Base-by-base conservation (phyloP, 2,329 filamentous ascomycete genomes). In the Colletotrichum sp. region DNA sequence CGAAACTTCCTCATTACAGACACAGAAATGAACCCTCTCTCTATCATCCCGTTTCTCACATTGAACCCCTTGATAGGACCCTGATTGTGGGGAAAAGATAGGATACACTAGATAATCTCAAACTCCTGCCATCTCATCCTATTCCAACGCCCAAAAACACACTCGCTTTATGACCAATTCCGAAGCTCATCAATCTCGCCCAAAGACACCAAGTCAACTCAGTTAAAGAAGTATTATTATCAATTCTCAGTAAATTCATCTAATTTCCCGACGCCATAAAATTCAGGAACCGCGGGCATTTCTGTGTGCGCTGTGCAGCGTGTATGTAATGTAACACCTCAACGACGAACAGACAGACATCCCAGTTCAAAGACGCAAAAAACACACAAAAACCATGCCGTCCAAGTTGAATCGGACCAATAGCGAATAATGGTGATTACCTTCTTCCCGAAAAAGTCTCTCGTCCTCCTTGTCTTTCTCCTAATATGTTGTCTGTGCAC, bases 71-170 rank as follows among this genome's bases (percentile, higher is more conserved):
- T 48, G 39, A 48, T 12, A 12, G 18, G 39, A 6, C 39, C 39
- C 39, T 48, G 5, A 48, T 48, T 48, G 39, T 7, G 39, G 39
- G 18, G 39, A n/a, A 43, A 18, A 43, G 16, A n/a, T 1, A 12
- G 6, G 3, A 4, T 0, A n/a, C 5, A 48, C 39, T 0, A 12
- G 39, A n/a, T 1, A 2, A 21, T 12, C 9, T 48, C 39, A 48
- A 48, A 43, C 5, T 12, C 5, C 9, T 12, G 39, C 39, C 39
- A n/a, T n/a, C 18, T 12, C 39, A 48, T n/a, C 3, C 1, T n/a
- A 3, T n/a, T 12, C 39, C 39, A n/a, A 12, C 13, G 14, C 13
- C 14, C 14, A 36, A 16, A 36, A 36, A 16, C 6, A 16, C 34
- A 36, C 36, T 6, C 39, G 18, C 39, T n/a, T 39, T 4, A 5